Evolutionary conservation across 78 protist species (phyloP).

Genomic region (Dictyostelium firmibasis): DNA sequence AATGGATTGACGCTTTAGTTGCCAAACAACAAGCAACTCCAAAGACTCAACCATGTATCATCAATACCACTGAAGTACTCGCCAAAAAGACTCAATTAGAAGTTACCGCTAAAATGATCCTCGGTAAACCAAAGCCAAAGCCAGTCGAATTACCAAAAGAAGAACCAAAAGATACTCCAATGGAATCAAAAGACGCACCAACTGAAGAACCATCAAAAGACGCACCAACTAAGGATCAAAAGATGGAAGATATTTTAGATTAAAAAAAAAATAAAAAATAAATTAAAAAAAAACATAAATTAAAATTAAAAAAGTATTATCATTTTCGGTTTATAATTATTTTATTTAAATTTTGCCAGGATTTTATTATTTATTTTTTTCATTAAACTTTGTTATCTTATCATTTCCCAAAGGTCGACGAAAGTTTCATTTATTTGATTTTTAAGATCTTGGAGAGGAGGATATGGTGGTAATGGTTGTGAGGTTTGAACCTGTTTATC

Average conservation of each 20-base stretch:
- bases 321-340: too few relatives aligned
- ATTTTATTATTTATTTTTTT: too few relatives aligned
- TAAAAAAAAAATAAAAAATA: background rate
- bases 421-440: too few relatives aligned
- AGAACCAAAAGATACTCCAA: background rate
- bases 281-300: background rate
- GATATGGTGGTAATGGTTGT: too few relatives aligned
- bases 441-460: too few relatives aligned
- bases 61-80: slow-evolving; percentile 56
- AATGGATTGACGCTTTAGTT: slow-evolving; percentile 30
- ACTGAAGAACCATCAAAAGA: background rate
- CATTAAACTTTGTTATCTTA: too few relatives aligned
- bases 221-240: background rate
- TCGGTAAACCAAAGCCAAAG: slow-evolving; percentile 73
- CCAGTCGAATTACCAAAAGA: slow-evolving; percentile 33
- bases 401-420: too few relatives aligned
- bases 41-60: slow-evolving; percentile 17
- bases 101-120: slow-evolving; percentile 23
- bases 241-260: background rate
- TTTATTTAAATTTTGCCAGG: too few relatives aligned
- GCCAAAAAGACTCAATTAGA: slow-evolving; percentile 32
- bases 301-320: background rate
- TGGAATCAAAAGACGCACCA: background rate
- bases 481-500: too few relatives aligned
- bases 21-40: slow-evolving; percentile 49